Base-by-base conservation (phyloP, 805 yeast genomes). In the Cephaloascus fragrans region DNA sequence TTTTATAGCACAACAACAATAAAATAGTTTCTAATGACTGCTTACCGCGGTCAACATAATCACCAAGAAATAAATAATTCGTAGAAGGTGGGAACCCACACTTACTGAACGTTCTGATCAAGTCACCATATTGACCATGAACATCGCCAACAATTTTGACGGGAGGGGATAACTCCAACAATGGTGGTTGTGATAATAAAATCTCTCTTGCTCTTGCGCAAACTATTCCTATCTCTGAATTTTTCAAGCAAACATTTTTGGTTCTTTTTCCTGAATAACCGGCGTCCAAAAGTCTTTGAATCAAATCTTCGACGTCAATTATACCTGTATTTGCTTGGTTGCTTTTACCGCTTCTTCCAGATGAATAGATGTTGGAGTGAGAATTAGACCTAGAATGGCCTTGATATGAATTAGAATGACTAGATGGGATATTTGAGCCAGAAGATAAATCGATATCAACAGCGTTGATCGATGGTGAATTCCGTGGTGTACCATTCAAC, bases 31-130 rank as follows among this genome's bases (percentile, higher is more conserved):
- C 98, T 41, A 93, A 65, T 3, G 94, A 82, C 62, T 93, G 98
- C 60, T 93, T 93, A 41, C 98, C 98, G 48, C 98, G 74, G 63
- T 93, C 98, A 36, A 93, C 98, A 59, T 93, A 93, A 62, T 93
- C 98, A 20, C 98, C 98, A 36, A 93, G 62, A 51, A 93, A 90
- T 47, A 93, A 64, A 61, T 88, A 93, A 59, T 93, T 93, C 12
- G 96, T 77, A 44, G 83, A 75, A 2, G 97, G 97, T 4, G 98
- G 98, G 61, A 90, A 86, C 18, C 98, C 98, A 65, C 97, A 89
- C 64, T 88, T 83, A 41, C 95, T 87, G 61, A 93, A 87, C 43
- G 93, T 73, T 47, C 98, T 75, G 47, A 93, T 77, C 45, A 93
- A 68, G 61, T 93, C 98, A 38, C 84, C 83, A 56, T 82, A 93